Evolutionary conservation across 202 grass and related monocot species (phyloP).

Genomic region (Cymbopogon flexuosus): DNA sequence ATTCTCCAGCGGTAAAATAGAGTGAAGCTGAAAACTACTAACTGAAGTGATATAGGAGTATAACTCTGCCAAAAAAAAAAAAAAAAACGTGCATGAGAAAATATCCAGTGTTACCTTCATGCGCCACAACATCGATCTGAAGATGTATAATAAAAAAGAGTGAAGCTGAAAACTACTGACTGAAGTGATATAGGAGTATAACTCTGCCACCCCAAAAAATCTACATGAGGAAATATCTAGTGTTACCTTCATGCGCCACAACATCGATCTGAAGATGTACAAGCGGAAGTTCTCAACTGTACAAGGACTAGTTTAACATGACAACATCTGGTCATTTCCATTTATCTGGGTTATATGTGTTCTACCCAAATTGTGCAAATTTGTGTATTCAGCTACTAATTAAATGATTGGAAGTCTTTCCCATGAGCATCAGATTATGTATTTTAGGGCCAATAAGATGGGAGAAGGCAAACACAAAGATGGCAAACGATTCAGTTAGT

Average conservation of each 20-base stretch:
- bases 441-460: neutral
- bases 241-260: neutral
- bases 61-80: neutral
- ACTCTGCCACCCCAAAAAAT: neutral
- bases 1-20: neutral
- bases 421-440: neutral
- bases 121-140: neutral
- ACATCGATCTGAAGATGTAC: neutral
- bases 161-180: neutral
- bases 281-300: too few relatives aligned
- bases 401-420: neutral
- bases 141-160: neutral
- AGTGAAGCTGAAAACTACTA: too few relatives aligned
- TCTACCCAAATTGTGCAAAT: too few relatives aligned
- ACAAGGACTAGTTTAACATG: neutral
- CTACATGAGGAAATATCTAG: neutral
- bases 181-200: neutral
- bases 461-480: slow-evolving; percentile 16
- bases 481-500: neutral
- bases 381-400: neutral
- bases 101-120: neutral
- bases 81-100: neutral
- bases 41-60: neutral
- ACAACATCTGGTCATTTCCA: neutral
- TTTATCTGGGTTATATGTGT: neutral